Evolutionary conservation across 495 filamentous ascomycete species (phyloP).

Genomic region (Hypoxylon fuscum): DNA sequence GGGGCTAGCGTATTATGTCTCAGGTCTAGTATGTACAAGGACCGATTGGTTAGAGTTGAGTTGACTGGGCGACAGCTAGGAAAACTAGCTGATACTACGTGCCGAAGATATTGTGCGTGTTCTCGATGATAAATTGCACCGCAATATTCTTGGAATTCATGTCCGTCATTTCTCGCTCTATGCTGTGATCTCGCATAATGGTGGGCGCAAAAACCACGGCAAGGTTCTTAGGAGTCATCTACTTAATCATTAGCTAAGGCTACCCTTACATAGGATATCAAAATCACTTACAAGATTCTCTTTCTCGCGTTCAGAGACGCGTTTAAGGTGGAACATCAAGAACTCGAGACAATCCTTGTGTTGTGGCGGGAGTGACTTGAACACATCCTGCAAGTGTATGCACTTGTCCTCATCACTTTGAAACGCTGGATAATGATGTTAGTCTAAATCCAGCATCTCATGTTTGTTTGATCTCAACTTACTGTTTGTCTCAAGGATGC

Average conservation of each 20-base stretch:
- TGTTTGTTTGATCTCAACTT: slow-evolving; percentile 44
- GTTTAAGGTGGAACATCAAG: slow-evolving; percentile 90
- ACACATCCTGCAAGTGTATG: slow-evolving; percentile 70
- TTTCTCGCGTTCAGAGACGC: slow-evolving; percentile 81
- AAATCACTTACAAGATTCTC: slow-evolving; percentile 73
- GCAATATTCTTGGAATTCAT: slow-evolving; percentile 91
- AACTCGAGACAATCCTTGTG: slow-evolving; percentile 93
- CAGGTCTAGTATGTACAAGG: slow-evolving; percentile 38
- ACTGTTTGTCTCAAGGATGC: slow-evolving; percentile 80
- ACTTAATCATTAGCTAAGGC: slow-evolving; percentile 29
- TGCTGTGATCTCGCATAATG: slow-evolving; percentile 86
- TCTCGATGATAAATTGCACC: slow-evolving; percentile 89
- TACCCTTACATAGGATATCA: neutral
- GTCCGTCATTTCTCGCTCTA: slow-evolving; percentile 95
- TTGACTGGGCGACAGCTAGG: neutral
- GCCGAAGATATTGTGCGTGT: slow-evolving; percentile 84
- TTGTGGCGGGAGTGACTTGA: slow-evolving; percentile 78
- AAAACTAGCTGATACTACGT: slow-evolving; percentile 32
- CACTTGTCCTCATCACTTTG: slow-evolving; percentile 68
- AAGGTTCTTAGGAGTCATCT: slow-evolving; percentile 93
- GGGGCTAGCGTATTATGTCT: slow-evolving; percentile 5
- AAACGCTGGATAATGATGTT: slow-evolving; percentile 57
- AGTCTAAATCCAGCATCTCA: slow-evolving; percentile 20
- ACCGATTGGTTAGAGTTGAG: slow-evolving; percentile 5
- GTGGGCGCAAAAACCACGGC: slow-evolving; percentile 98